Percentiles rank a stretch among this genome's conserved stretches.
phyloP scores from a whole-genome alignment of 176 grass and related monocot genomes.

The Microstegium vimineum region DNA sequence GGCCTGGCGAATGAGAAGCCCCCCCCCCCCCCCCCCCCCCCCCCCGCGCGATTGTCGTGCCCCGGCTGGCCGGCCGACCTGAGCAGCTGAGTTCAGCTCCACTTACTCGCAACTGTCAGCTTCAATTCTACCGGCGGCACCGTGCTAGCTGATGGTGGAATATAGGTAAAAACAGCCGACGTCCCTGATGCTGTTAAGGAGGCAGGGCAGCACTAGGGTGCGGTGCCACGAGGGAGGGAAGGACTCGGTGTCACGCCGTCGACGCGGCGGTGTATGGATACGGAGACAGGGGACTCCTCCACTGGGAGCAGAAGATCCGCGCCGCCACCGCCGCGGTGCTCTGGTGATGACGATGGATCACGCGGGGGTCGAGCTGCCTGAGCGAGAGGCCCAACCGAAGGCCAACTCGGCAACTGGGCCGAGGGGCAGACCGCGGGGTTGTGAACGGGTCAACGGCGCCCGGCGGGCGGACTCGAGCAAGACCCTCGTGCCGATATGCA shows the following conservation, averaged over 20 bases:
- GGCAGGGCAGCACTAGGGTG: neutral
- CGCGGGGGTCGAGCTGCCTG: neutral
- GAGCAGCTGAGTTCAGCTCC: neutral
- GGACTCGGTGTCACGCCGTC: neutral
- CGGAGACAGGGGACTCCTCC: neutral
- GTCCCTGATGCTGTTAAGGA: conserved; percentile 10
- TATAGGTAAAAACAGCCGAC: conserved; percentile 20
- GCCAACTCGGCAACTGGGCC: neutral
- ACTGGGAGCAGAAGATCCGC: conserved; percentile 5
- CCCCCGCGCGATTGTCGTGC: conserved; percentile 31
- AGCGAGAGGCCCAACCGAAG: neutral
- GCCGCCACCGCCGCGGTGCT: neutral
- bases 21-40: neutral
- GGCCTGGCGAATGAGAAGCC: conserved; percentile 19
- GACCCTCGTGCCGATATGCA: conserved; percentile 32
- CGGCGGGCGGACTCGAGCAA: neutral
- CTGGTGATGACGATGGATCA: neutral
- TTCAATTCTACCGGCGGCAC: neutral
- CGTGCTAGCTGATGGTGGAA: neutral
- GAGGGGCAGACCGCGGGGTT: neutral
- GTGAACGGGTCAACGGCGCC: conserved; percentile 28
- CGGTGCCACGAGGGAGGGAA: neutral
- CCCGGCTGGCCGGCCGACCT: conserved; percentile 42
- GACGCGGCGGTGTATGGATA: neutral
- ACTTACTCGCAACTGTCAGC: conserved; percentile 26